Evolutionary conservation across 148 eudicot genomes (phyloP).

Genomic region (Nyssa sinensis): DNA sequence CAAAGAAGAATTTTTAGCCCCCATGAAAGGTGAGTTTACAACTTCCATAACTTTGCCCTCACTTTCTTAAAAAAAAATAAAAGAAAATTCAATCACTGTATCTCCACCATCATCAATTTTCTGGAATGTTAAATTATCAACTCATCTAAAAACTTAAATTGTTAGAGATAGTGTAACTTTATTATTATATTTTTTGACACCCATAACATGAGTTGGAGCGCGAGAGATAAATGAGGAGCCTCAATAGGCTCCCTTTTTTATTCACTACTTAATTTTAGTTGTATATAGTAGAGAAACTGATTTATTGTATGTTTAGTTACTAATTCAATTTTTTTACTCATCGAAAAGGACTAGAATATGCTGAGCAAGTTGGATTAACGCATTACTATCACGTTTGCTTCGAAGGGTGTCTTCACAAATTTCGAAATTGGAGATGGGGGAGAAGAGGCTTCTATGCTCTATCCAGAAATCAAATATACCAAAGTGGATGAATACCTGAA

Average conservation of each 20-base stretch:
- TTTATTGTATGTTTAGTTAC: neutral
- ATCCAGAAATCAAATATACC: conserved; percentile 38
- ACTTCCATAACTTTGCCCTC: no score
- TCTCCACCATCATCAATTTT: neutral
- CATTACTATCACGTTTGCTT: conserved; percentile 36
- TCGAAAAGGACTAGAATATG: conserved; percentile 27
- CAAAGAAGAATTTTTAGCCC: conserved; percentile 37
- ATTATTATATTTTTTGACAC: no score
- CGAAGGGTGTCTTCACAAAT: conserved; percentile 39
- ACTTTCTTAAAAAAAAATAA: no score
- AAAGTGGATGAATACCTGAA: conserved; percentile 31
- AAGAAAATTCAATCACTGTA: neutral
- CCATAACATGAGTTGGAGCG: no score
- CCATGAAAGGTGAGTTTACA: conserved; percentile 38
- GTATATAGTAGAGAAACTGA: neutral
- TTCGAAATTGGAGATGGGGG: conserved; percentile 34
- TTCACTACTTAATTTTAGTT: no score
- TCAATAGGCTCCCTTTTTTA: no score
- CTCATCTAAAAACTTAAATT: no score
- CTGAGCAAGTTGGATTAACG: conserved; percentile 33
- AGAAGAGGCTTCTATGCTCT: conserved; percentile 37
- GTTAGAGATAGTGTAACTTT: no score
- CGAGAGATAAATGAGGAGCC: no score
- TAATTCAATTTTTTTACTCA: neutral
- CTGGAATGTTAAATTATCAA: no score